Percentiles rank a stretch among this genome's conserved stretches.
Evolutionary conservation across 495 filamentous ascomycete genomes (phyloP).

Genomic region (Aspergillus carlsbadensis): DNA sequence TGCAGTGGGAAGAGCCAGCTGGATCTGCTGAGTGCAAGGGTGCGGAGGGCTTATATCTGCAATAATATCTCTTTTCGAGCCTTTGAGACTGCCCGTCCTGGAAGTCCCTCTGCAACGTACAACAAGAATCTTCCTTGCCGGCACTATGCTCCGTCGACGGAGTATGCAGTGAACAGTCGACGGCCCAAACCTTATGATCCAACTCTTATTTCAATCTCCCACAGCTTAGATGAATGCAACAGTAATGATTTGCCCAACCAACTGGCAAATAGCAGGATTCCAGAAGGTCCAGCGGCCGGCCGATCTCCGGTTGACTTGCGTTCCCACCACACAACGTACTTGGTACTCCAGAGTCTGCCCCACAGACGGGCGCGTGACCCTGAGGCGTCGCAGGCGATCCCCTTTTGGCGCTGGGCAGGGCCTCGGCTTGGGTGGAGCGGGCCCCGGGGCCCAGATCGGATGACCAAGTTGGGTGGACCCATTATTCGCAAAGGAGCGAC

Average conservation of each 20-base stretch:
- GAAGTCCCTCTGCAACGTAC: not conserved
- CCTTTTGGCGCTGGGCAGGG: conserved; percentile 1
- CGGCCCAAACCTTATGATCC: too few species aligned
- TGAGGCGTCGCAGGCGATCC: conserved; percentile 22
- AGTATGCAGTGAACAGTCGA: too few species aligned
- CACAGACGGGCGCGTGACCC: conserved; percentile 35
- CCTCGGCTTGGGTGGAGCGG: conserved; percentile 20
- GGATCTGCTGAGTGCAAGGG: too few species aligned
- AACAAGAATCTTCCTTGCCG: too few species aligned
- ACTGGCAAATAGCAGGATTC: not conserved
- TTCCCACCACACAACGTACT: too few species aligned
- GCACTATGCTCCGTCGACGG: too few species aligned
- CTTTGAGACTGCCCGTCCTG: too few species aligned
- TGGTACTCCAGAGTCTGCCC: too few species aligned
- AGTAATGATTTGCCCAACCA: not conserved
- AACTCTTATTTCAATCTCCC: not conserved
- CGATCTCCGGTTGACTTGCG: conserved; percentile 19
- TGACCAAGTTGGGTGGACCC: conserved; percentile 18
- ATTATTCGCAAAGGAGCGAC: not conserved
- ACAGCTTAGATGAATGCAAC: not conserved
- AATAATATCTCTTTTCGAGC: too few species aligned
- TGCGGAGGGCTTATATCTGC: too few species aligned
- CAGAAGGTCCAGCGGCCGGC: conserved; percentile 4
- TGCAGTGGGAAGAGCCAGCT: too few species aligned
- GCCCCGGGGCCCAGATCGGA: conserved; percentile 21